phyloP scores from a whole-genome alignment of 768 basidiomycete genomes.

The Leccinum rimulosum region DNA sequence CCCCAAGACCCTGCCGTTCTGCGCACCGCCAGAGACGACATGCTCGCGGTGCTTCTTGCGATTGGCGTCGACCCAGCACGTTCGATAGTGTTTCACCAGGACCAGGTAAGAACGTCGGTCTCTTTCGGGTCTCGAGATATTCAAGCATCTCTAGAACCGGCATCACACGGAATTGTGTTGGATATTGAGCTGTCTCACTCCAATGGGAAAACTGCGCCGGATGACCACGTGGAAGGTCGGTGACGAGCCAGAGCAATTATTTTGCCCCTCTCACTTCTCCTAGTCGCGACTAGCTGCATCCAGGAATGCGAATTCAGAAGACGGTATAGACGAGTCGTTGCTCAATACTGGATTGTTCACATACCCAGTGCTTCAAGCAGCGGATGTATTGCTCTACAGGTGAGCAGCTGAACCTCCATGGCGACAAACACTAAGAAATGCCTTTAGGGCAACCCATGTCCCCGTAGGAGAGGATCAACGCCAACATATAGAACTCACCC shows the following conservation, averaged over 20 bases:
- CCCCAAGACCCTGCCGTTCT: constrained; percentile 78
- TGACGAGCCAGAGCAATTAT: not conserved
- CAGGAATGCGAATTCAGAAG: constrained; percentile 70
- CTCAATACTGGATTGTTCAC: constrained; percentile 86
- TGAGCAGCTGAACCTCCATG: constrained; percentile 29
- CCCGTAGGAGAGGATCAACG: constrained; percentile 97
- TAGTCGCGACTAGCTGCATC: constrained; percentile 75
- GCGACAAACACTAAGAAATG: not conserved
- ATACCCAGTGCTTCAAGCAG: constrained; percentile 91
- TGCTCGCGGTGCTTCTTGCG: constrained; percentile 81
- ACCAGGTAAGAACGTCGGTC: constrained; percentile 56
- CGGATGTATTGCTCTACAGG: constrained; percentile 88
- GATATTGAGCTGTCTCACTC: constrained; percentile 83
- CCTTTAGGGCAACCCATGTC: constrained; percentile 77
- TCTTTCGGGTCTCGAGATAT: not conserved
- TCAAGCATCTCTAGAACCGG: constrained; percentile 52
- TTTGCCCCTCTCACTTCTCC: not conserved
- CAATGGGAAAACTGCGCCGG: constrained; percentile 75
- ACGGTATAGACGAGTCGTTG: constrained; percentile 76
- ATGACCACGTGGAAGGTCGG: constrained; percentile 98
- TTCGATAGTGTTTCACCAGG: constrained; percentile 82
- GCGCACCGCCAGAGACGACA: constrained; percentile 60
- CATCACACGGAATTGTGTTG: constrained; percentile 87
- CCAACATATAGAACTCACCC: constrained; percentile 88
- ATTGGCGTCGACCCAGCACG: constrained; percentile 78